Base-by-base conservation (phyloP, 495 filamentous ascomycete genomes). In the Diplogelasinospora grovesii region DNA sequence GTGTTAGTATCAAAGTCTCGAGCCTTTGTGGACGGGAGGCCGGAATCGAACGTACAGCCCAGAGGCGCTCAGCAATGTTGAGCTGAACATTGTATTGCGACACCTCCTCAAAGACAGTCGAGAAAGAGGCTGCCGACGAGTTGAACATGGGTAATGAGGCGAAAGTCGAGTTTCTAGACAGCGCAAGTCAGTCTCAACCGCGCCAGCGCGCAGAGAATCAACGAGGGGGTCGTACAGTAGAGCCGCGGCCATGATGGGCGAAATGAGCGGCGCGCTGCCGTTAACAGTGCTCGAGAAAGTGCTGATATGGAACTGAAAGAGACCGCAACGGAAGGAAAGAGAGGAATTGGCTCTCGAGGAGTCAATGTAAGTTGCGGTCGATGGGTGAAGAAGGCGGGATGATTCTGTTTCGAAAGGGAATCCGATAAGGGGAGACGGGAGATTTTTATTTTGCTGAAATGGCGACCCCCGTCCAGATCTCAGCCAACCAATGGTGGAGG, bases 11-110 rank as follows among this genome's bases (percentile, higher is more conserved):
- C 14, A 22, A 30, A 4, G 24, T 25, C 24, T 21, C 25, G 2
- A 19, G 9, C n/a, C 5, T 19, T 23, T 10, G 6, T 10, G 19
- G 39, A 26, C 8, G 20, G 22, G 22, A n/a, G 11, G 22, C 4
- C 24, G 7, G 34, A 27, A 38, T 36, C 35, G 23, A 27, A 65
- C 76, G 86, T 58, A 90, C 86, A 18, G 86, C 84, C 90, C 90
- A 97, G 36, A 93, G 64, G 36, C 79, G 74, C 69, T 97, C 90
- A 50, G 79, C 69, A 35, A 85, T 65, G 63, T 92, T 95, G 34
- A 97, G 74, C 32, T 90, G 77, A 35, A 93, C 71, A 74, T 92
- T 93, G 71, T 86, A 83, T 50, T 85, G 82, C 39, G 82, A 80
- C 38, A 96, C 81, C 54, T 92, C 85, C 44, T 93, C 79, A 64